phyloP scores from a whole-genome alignment of 768 basidiomycete genomes.

The Auriscalpium vulgare region DNA sequence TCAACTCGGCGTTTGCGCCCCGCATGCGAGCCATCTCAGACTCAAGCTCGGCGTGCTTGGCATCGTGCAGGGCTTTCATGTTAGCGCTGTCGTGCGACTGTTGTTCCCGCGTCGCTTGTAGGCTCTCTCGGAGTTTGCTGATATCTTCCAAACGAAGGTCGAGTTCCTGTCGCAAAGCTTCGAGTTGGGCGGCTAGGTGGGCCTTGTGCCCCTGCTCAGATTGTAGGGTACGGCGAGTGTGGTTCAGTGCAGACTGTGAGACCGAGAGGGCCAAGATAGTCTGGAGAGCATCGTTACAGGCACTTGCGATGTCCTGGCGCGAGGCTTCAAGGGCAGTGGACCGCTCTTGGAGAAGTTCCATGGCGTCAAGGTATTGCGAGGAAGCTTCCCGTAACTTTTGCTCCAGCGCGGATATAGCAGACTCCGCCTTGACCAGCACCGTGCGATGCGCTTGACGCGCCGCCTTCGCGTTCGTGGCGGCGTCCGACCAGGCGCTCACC shows the following conservation, averaged over 20 bases:
- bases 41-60: slow-evolving; percentile 13
- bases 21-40: slow-evolving; percentile 9
- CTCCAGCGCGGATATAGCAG: background rate
- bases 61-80: background rate
- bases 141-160: slow-evolving; percentile 3
- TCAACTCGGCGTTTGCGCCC: slow-evolving; percentile 12
- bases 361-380: background rate
- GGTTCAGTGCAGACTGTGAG: background rate
- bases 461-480: slow-evolving; percentile 5
- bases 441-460: background rate
- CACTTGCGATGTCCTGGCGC: background rate
- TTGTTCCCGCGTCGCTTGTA: slow-evolving; percentile 6
- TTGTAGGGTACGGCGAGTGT: background rate
- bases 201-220: slow-evolving; percentile 1
- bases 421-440: background rate
- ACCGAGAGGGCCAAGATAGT: background rate
- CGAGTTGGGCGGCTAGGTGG: slow-evolving; percentile 5
- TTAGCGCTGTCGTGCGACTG: slow-evolving; percentile 2
- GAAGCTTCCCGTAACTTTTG: background rate
- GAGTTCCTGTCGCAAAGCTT: slow-evolving; percentile 7
- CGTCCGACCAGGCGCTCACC: slow-evolving; percentile 17
- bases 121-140: slow-evolving; percentile 5
- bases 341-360: background rate
- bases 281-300: background rate
- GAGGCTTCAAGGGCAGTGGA: background rate